Evolutionary conservation across 345 rosid species (phyloP).

Genomic region (Gossypium herbaceum): DNA sequence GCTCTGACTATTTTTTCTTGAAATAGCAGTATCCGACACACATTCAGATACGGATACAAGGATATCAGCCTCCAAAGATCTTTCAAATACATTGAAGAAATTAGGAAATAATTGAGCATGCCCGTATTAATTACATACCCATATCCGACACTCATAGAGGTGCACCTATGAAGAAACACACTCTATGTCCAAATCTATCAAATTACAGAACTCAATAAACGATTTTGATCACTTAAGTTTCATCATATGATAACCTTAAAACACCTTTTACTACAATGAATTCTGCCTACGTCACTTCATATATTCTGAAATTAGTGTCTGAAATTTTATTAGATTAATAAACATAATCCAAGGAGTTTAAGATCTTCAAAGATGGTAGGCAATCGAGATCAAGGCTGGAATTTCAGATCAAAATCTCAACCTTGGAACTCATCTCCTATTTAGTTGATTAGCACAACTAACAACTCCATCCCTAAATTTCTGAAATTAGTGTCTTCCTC

Average conservation of each 20-base stretch:
- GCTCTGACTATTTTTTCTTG: background rate
- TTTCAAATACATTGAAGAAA: background rate
- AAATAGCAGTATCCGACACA: background rate
- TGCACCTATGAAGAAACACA: background rate
- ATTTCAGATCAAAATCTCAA: no score
- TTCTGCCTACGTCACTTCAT: background rate
- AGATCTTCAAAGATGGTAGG: no score
- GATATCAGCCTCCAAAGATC: background rate
- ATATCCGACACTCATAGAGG: background rate
- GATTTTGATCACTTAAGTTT: background rate
- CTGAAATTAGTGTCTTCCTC: background rate
- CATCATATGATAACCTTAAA: slow-evolving; percentile 7
- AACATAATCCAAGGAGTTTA: no score
- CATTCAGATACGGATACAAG: background rate
- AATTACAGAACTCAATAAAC: background rate
- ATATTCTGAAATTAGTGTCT: background rate
- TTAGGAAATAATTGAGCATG: background rate
- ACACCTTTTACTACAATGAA: background rate
- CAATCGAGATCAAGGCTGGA: no score
- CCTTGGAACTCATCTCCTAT: no score
- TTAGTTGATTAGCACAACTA: no score
- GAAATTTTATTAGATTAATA: no score
- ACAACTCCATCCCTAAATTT: no score
- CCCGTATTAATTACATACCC: background rate
- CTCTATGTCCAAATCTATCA: background rate